Evolutionary conservation across 768 basidiomycete species (phyloP), one percentile per base, ranked within the genome.

Genomic region (Amanita muscaria): DNA sequence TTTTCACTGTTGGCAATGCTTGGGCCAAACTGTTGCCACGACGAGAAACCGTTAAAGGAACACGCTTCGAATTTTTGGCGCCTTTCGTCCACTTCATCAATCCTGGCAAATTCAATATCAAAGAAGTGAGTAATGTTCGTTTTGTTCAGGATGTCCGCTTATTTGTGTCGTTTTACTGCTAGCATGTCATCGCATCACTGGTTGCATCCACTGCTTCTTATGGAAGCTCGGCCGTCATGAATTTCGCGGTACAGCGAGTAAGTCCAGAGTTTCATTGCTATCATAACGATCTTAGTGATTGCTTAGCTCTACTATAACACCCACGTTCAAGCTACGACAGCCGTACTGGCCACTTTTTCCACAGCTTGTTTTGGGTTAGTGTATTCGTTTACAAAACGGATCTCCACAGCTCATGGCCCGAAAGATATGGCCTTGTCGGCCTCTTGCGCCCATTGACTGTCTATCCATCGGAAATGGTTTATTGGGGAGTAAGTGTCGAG

Each of bases 381-480:
- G 1, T 18, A n/a, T 16, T 16, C 2, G 30, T n/a, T 40, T 4
- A 3, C 27, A 24, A 32, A 5, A 2, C 7, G 40, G 16, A 21
- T 3, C 30, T 24, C 39, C 35, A 27, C 16, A 31, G n/a, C 18
- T 19, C 34, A 40, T 23, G 18, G 12, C 11, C 40, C 33, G 36
- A 29, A 34, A 77, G 77, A 14, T 80, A 79, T 50, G 78, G 77
- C 2, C 58, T 82, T 5, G 76, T 77, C 4, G 79, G 80, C 3
- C 51, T 82, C 3, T 59, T 79, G 8, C 71, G 78, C 3, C 76
- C 77, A 2, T 60, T 80, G 16, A 75, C 73, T 0, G 75, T 79
- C 5, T 77, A 79, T 53, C 76, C 76, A 0, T 70, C 73, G n/a
- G 76, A 77, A 55, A 76, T 76, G 75, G 76, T 80, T 14, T 79